Conservation (phyloP, 2,329 filamentous ascomycete species). For the Fusarium sp. region DNA sequence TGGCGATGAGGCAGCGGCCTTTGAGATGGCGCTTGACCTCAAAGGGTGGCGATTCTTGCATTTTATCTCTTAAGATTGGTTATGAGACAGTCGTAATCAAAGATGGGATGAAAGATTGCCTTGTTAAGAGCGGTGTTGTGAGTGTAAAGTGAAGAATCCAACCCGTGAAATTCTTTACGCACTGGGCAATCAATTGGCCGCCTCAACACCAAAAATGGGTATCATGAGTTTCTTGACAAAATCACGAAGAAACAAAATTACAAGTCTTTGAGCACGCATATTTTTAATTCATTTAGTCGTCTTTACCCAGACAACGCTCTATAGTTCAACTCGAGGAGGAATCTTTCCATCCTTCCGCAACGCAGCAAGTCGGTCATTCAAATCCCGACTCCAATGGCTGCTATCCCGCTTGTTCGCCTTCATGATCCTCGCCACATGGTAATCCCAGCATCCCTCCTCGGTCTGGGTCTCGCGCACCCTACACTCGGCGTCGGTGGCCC, state of each 20-base stretch:
- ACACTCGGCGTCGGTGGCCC: conserved; percentile 54
- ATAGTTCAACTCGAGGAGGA: conserved; percentile 49
- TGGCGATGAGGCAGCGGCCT: conserved; percentile 62
- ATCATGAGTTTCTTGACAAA: background rate
- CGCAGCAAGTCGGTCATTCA: conserved; percentile 52
- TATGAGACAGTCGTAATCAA: background rate
- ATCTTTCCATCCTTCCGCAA: conserved; percentile 47
- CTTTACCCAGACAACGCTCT: conserved; percentile 35
- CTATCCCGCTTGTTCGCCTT: conserved; percentile 52
- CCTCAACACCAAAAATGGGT: background rate
- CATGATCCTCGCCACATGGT: conserved; percentile 59
- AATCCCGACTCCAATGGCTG: conserved; percentile 61
- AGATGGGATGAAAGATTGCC: background rate
- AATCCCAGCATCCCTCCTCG: conserved; percentile 70
- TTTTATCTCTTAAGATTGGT: conserved; percentile 2
- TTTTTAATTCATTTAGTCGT: background rate
- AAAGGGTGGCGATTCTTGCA: conserved; percentile 37
- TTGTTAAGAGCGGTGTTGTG: conserved; percentile 5
- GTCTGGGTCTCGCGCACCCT: conserved; percentile 45
- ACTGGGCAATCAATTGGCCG: conserved; percentile 19
- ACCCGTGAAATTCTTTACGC: conserved; percentile 31
- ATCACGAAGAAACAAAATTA: background rate
- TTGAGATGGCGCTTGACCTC: conserved; percentile 49
- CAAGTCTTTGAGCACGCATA: background rate
- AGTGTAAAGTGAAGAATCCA: background rate